Percentiles rank a stretch among this genome's conserved stretches.
These are phyloP conservation scores for Vigna trinervia DNA, from an alignment of 306 rosid genomes.

Conservation along the genomic window DNA sequence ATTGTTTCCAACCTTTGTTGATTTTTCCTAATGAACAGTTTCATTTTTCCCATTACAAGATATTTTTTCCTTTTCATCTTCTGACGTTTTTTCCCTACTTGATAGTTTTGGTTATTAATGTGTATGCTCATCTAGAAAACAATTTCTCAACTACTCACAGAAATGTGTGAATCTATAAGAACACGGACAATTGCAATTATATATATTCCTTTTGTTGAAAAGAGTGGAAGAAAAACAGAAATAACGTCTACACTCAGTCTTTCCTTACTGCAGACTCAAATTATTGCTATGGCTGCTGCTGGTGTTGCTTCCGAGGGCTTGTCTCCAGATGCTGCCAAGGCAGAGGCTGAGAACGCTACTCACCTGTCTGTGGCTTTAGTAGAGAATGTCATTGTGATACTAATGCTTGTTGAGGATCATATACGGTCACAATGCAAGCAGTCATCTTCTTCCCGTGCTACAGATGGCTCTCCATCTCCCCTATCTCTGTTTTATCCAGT, in stretches of 20 bases:
- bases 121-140: slow-evolving; percentile 13
- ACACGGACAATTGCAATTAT: slow-evolving; percentile 17
- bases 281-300: slow-evolving; percentile 96
- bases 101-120: slow-evolving; percentile 30
- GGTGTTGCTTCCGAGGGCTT: slow-evolving; percentile 94
- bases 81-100: background rate
- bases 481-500: slow-evolving; percentile 75
- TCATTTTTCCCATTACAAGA: slow-evolving; percentile 31
- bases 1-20: slow-evolving; percentile 23
- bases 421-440: slow-evolving; percentile 86
- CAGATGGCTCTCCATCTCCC: slow-evolving; percentile 79
- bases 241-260: slow-evolving; percentile 53
- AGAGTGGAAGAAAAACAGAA: slow-evolving; percentile 34
- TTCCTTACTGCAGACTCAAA: slow-evolving; percentile 83
- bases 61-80: slow-evolving; percentile 22
- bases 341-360: slow-evolving; percentile 93
- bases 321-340: slow-evolving; percentile 82
- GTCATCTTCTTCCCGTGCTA: slow-evolving; percentile 58
- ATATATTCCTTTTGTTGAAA: slow-evolving; percentile 37
- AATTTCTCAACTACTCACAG: slow-evolving; percentile 13
- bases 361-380: slow-evolving; percentile 93
- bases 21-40: slow-evolving; percentile 34
- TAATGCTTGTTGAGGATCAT: slow-evolving; percentile 99
- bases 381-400: slow-evolving; percentile 94
- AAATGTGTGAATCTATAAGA: slow-evolving; percentile 19